phyloP scores from a whole-genome alignment of 2,329 filamentous ascomycete genomes.

The Ceratocystis cacaofunesta region DNA sequence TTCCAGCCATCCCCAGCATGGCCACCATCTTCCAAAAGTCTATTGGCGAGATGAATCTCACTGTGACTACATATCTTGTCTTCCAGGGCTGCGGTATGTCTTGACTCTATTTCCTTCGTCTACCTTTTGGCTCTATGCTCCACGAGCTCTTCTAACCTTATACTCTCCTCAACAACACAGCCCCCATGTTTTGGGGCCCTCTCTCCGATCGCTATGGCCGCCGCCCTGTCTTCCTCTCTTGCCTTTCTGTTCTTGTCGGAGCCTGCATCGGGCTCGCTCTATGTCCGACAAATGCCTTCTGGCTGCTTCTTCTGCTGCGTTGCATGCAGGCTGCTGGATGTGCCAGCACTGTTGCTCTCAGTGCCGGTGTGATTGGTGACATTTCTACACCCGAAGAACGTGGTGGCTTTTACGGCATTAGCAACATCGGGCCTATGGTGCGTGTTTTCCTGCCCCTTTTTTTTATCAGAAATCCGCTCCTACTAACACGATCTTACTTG shows the following conservation, averaged over 20 bases:
- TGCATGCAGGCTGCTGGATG: conserved; percentile 24
- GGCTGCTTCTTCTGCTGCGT: conserved; percentile 24
- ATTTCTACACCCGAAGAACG: conserved; percentile 24
- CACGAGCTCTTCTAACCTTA: background rate
- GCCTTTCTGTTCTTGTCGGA: conserved; percentile 23
- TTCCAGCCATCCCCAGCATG: conserved; percentile 24
- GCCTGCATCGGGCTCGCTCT: conserved; percentile 24
- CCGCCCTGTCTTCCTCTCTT: conserved; percentile 22
- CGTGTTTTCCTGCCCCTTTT: background rate
- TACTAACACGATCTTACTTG: background rate
- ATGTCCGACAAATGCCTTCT: conserved; percentile 23
- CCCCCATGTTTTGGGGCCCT: conserved; percentile 26
- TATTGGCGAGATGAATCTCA: conserved; percentile 23
- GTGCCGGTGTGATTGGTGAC: conserved; percentile 25
- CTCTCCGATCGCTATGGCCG: conserved; percentile 25
- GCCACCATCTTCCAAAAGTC: conserved; percentile 22
- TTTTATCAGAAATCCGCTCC: background rate
- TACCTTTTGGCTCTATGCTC: background rate
- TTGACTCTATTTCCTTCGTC: background rate
- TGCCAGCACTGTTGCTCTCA: conserved; percentile 25
- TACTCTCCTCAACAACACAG: background rate
- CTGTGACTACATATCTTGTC: conserved; percentile 24
- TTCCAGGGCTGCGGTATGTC: conserved; percentile 22
- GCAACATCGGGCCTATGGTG: conserved; percentile 25
- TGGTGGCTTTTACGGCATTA: conserved; percentile 25